Percentiles rank a stretch among this genome's conserved stretches.
These are phyloP conservation scores for Mallotus japonicus DNA, from an alignment of 441 rosid species.

Conservation along the genomic window DNA sequence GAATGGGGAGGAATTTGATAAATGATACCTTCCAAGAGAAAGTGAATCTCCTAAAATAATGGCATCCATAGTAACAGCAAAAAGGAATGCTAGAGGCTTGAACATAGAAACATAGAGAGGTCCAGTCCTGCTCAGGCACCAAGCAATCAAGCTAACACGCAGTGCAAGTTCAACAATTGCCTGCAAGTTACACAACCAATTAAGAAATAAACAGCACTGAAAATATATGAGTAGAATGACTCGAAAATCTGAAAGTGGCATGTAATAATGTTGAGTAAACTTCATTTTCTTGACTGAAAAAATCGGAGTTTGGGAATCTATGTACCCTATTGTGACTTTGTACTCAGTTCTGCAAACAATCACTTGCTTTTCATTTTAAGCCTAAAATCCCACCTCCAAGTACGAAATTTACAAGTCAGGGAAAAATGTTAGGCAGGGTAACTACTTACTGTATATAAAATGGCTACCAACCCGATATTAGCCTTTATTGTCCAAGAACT, in stretches of 20 bases:
- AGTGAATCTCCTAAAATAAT: slow-evolving; percentile 34
- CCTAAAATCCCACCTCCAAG: neutral
- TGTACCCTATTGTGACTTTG: neutral
- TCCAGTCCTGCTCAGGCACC: slow-evolving; percentile 35
- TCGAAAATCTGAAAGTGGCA: too few species aligned
- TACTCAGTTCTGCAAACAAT: neutral
- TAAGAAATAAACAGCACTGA: too few species aligned
- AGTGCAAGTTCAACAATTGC: slow-evolving; percentile 12
- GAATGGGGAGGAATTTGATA: neutral
- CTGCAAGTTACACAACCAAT: slow-evolving; percentile 16
- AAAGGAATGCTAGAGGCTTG: slow-evolving; percentile 40
- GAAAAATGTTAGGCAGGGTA: neutral
- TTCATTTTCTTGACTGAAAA: too few species aligned
- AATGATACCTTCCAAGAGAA: slow-evolving; percentile 37
- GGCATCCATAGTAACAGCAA: slow-evolving; percentile 28
- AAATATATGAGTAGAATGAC: too few species aligned
- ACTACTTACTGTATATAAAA: slow-evolving; percentile 18
- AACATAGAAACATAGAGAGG: slow-evolving; percentile 43
- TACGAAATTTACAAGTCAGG: neutral
- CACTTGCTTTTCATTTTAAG: neutral
- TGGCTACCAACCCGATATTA: slow-evolving; percentile 30
- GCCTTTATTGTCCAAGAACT: slow-evolving; percentile 43
- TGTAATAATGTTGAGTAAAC: too few species aligned
- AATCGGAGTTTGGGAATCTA: too few species aligned
- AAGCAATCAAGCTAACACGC: slow-evolving; percentile 20